Evolutionary conservation across 2,329 filamentous ascomycete genomes (phyloP), one percentile per base, ranked within the genome.

Genomic region (Diaporthe citri): DNA sequence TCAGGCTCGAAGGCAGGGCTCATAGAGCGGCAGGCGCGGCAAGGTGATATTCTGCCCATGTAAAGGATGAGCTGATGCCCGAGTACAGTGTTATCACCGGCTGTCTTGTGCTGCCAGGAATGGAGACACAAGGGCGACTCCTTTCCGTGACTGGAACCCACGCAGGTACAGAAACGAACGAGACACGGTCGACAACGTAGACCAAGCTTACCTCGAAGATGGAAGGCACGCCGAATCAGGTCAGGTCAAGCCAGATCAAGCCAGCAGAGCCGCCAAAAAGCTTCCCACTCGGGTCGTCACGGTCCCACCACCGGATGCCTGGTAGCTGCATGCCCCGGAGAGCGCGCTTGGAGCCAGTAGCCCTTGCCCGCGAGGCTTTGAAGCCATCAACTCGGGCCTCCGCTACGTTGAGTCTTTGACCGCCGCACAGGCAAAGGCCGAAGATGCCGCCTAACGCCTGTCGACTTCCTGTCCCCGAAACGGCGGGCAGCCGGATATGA

Each of bases 41-140:
- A 72, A 72, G 57, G 22, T 41, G 60, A 72, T 60, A 62, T 64
- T 72, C 51, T 55, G 71, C 71, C 60, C 57, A 64, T 72, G 71
- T 36, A 43, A 60, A 62, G 46, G 57, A 62, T 62, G 71, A 64
- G 57, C 71, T 62, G 71, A 72, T 55, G 60, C 51, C 71, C 46
- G 71, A 34, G 57, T 56, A 72, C 48, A 62, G 51, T 64, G 34
- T 64, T 64, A 72, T 72, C 71, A 34, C 39, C 36, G 48, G 71
- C 59, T 55, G 59, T 39, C 36, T 41, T 64, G 67, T 46, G 36
- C 67, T 43, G 52, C 36, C 67, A 43, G 67, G 71, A 55, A 64
- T 64, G 60, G 71, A 72, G 46, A 55, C 60, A 25, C 64, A 41
- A 69, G 64, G 64, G 64, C 48, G 46, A 69, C 64, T 69, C 64